These are phyloP conservation scores for Aspergillus ochraceus DNA, from an alignment of 2,329 filamentous ascomycete genomes.

Conservation along the genomic window DNA sequence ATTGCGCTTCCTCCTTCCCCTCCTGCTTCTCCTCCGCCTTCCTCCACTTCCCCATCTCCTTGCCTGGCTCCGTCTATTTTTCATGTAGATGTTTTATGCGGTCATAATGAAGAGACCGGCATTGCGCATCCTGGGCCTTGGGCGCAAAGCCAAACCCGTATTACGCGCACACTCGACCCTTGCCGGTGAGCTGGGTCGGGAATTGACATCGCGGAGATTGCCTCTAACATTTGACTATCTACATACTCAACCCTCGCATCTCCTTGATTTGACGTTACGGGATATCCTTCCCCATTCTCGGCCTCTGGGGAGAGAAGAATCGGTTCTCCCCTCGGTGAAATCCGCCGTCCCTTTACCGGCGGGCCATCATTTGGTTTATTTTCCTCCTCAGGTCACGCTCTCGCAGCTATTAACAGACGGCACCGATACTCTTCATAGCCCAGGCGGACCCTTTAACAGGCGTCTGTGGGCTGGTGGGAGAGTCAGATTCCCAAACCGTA, in stretches of 20 bases:
- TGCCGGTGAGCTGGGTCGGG: constrained; percentile 40
- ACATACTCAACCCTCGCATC: constrained; percentile 62
- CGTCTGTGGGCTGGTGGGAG: constrained; percentile 89
- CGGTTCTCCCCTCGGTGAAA: constrained; percentile 35
- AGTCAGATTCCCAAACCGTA: constrained; percentile 53
- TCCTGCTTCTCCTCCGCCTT: too few species aligned
- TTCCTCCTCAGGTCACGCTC: constrained; percentile 67
- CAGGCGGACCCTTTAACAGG: constrained; percentile 68
- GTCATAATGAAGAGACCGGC: not conserved
- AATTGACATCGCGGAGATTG: constrained; percentile 51
- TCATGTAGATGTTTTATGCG: not conserved
- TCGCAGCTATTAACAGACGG: constrained; percentile 73
- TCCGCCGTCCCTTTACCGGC: constrained; percentile 29
- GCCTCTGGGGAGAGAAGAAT: constrained; percentile 25
- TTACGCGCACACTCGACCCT: constrained; percentile 32
- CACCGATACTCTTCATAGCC: constrained; percentile 76
- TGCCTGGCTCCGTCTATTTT: not conserved
- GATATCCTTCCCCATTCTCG: constrained; percentile 51
- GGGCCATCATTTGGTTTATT: constrained; percentile 84
- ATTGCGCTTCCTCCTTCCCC: too few species aligned
- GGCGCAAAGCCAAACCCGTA: not conserved
- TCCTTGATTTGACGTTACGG: constrained; percentile 63
- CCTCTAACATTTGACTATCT: constrained; percentile 57
- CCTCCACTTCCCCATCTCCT: not conserved
- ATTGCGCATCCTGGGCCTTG: not conserved